Percentiles rank a stretch among this genome's conserved stretches.
Conservation (phyloP, 306 rosid genomes). For the Parietaria judaica region DNA sequence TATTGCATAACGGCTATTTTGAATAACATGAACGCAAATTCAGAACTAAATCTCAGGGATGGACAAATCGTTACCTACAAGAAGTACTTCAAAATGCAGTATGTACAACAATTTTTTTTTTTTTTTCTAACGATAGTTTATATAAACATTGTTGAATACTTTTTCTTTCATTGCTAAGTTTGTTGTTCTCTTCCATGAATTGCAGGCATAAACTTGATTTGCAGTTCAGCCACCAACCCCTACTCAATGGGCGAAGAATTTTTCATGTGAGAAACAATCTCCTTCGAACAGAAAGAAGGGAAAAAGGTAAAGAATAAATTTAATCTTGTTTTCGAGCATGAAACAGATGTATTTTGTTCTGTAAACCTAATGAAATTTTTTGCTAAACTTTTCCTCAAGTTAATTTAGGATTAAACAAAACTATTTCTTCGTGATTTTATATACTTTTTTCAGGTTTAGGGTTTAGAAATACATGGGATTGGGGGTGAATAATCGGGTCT, state of each 20-base stretch:
- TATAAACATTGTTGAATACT: background rate
- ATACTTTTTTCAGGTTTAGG: no score
- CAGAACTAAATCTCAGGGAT: slow-evolving; percentile 27
- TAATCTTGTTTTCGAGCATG: background rate
- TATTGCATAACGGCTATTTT: slow-evolving; percentile 42
- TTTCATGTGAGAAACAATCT: slow-evolving; percentile 47
- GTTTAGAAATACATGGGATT: no score
- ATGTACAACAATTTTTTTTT: slow-evolving; percentile 14
- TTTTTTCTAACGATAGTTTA: background rate
- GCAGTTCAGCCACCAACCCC: slow-evolving; percentile 34
- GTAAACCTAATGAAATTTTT: background rate
- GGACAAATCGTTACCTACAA: slow-evolving; percentile 48
- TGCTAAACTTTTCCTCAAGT: no score
- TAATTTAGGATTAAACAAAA: no score
- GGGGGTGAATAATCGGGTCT: no score
- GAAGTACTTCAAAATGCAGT: slow-evolving; percentile 38
- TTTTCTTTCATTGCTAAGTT: background rate
- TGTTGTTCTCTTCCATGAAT: background rate
- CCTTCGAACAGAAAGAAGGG: slow-evolving; percentile 29
- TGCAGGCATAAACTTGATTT: slow-evolving; percentile 54
- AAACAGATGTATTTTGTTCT: background rate
- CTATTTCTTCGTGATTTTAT: no score
- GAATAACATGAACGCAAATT: slow-evolving; percentile 46
- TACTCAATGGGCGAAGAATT: slow-evolving; percentile 41
- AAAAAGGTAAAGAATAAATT: slow-evolving; percentile 37